Base-by-base conservation (phyloP, 2,329 filamentous ascomycete species). In the Fusarium piperis region DNA sequence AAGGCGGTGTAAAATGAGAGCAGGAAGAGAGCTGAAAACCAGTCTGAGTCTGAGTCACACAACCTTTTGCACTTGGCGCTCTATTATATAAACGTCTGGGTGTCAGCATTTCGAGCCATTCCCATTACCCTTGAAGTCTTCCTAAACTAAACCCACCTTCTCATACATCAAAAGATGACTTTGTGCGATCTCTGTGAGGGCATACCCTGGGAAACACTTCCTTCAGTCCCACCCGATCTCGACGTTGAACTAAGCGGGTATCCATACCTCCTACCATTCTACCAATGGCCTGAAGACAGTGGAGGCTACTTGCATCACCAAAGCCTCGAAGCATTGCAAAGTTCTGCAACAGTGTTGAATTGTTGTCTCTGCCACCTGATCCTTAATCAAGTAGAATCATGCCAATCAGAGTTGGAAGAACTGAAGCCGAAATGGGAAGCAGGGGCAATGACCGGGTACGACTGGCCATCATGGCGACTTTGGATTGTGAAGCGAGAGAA, bases 381-480 rank as follows among this genome's bases (percentile, higher is more conserved):
- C 4, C n/a, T 62, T 0, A 56, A 16, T 3, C 65, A 67, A n/a
- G 35, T 23, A 5, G 5, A 44, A 1, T 1, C 3, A 4, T 62
- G 48, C 5, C 5, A 28, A 11, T 20, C 55, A 1, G 32, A 60
- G 4, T 12, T 65, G 0, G 18, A 66, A 28, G 53, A 66, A 18
- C 23, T 66, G 3, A 33, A 55, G 4, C 23, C 30, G 2, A 3
- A 9, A 8, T 46, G 53, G 30, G 62, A 66, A n/a, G 30, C 28
- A 23, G 26, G 26, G 16, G 30, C 26, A 12, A 51, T 51, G 15
- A 30, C 26, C 4, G 2, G 15, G 9, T 59, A 46, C 1, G 23
- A 32, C 10, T 65, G 64, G 64, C 64, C 62, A 4, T 20, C 36
- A 7, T 66, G 56, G 65, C 8, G 67, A 3, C 38, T 67, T 28